Evolutionary conservation across 192 early-diverging fungal genomes (phyloP), one percentile per base, ranked within the genome.

Genomic region (Gigaspora rosea): DNA sequence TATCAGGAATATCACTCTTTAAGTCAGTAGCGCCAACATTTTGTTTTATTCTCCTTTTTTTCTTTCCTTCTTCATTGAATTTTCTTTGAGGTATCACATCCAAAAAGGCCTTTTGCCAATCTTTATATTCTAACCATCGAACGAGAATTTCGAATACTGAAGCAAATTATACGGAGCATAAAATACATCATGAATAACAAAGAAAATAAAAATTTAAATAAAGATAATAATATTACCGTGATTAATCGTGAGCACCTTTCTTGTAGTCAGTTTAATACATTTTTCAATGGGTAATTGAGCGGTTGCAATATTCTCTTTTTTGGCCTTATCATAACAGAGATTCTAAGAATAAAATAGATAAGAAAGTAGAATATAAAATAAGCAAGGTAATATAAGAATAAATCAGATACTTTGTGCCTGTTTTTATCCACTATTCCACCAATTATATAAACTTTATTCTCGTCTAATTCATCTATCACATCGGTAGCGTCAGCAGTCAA

Each of bases 371-470:
- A 20, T 22, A 15, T 35, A 33, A 27, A 35, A 16, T 50, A 20
- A 62, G 12, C 8, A 2, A 13, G 16, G 15, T 66, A 62, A 75
- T 62, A 35, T 8, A 27, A 15, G 35, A 58, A 3, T n/a, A 16
- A 32, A 50, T 18, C 0, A 27, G 33, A 35, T 57, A 86, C 88
- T 79, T 93, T 93, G 80, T 95, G 85, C 51, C 96, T 83, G 77
- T 99, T 99, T 78, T 93, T 94, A 77, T 99, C 97, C 1, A 99
- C 97, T 61, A 99, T 88, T 0, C 96, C 96, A 48, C 97, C 97
- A 79, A 99, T 92, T 16, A 99, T 79, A 81, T 99, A 99, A 6
- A 90, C 83, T 59, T 92, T 94, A 0, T 76, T 77, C n/a, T 88
- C 86, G 7, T 96, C 94, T 48, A 99, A 80, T 8, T 82, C 77